Percentiles rank a stretch among this genome's conserved stretches.
phyloP scores from a whole-genome alignment of 345 rosid species.

The Gossypium herbaceum region DNA sequence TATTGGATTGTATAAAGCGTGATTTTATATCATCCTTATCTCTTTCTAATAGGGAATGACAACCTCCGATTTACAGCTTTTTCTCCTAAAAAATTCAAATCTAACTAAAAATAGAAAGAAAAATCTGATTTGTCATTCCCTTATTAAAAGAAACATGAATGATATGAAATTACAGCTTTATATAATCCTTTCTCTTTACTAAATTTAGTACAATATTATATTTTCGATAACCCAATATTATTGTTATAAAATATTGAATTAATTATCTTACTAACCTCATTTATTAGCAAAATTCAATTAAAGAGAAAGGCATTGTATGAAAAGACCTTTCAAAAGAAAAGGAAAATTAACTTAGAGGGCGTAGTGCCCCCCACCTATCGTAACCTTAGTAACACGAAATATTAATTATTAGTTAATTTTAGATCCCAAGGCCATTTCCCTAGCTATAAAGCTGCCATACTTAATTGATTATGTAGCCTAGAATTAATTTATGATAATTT shows the following conservation, averaged over 20 bases:
- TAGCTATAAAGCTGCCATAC: slow-evolving; percentile 2
- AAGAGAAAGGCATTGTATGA: not conserved
- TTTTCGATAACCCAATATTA: no score
- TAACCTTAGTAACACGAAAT: not conserved
- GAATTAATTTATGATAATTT: not conserved
- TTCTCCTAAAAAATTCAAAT: no score
- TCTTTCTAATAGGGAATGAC: no score
- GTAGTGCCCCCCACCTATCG: not conserved
- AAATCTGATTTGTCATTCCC: no score
- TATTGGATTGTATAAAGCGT: no score
- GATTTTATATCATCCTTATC: rapidly evolving
- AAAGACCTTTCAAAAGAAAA: not conserved
- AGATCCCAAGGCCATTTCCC: not conserved
- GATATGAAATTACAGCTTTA: rapidly evolving
- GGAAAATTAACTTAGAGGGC: not conserved
- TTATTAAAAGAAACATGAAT: rapidly evolving
- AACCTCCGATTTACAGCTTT: no score
- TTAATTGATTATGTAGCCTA: not conserved
- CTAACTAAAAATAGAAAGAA: no score
- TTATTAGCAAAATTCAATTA: not conserved
- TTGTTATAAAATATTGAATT: not conserved
- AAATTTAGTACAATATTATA: no score
- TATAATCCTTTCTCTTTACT: no score
- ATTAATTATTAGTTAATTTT: not conserved
- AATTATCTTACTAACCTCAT: not conserved